A percentile compares a stretch with the other conserved stretches of the same genome.
These are phyloP conservation scores for Entophlyctis luteolus DNA, from an alignment of 192 early-diverging fungal genomes.

Conservation along the genomic window DNA sequence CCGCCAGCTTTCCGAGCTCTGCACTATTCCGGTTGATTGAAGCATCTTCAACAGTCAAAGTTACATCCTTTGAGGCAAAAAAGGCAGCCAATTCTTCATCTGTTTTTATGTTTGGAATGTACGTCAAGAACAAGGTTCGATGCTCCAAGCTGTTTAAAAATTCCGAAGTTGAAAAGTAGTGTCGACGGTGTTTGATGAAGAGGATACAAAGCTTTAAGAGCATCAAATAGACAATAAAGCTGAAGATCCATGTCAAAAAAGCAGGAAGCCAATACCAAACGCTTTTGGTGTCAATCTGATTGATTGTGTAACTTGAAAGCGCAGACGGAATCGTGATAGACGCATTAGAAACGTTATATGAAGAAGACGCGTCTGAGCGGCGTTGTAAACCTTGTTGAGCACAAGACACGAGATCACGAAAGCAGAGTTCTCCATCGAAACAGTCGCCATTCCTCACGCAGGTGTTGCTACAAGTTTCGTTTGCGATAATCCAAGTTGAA, in stretches of 20 bases:
- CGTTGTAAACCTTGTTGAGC: too few relatives aligned
- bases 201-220: neutral
- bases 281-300: constrained; percentile 8
- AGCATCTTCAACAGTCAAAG: neutral
- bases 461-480: neutral
- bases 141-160: neutral
- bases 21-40: constrained; percentile 7
- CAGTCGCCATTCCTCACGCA: neutral
- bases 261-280: constrained; percentile 8
- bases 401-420: neutral
- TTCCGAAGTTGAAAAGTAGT: constrained; percentile 11
- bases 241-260: constrained; percentile 11
- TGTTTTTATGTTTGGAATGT: constrained; percentile 14
- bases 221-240: neutral
- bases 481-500: neutral
- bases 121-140: constrained; percentile 10
- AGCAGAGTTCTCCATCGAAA: neutral
- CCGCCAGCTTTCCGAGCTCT: neutral
- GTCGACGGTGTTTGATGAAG: neutral
- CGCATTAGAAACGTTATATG: neutral
- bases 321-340: neutral
- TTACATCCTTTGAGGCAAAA: neutral
- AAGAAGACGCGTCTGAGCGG: too few relatives aligned
- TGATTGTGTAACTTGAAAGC: neutral
- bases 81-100: neutral